Evolutionary conservation across 257 asterid genomes (phyloP).

Genomic region (Ophiorrhiza pumila): DNA sequence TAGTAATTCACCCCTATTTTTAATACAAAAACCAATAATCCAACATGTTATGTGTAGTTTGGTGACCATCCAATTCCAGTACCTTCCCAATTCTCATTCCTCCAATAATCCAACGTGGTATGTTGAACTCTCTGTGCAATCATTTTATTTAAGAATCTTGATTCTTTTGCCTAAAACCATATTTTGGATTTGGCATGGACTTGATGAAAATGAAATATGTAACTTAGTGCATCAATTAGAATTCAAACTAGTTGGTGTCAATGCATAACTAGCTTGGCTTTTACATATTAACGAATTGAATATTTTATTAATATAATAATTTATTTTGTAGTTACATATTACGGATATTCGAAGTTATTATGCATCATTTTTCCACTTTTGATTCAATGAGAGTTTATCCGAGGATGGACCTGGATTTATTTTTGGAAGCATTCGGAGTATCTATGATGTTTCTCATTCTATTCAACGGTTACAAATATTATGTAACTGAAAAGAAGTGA

Average conservation of each 20-base stretch:
- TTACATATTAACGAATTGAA: too few relatives aligned
- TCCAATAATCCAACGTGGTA: conserved; percentile 51
- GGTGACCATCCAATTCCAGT: conserved; percentile 48
- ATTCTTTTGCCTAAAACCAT: neutral
- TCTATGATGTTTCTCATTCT: conserved; percentile 87
- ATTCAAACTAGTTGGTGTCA: too few relatives aligned
- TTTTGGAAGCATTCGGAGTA: conserved; percentile 85
- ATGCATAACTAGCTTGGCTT: too few relatives aligned
- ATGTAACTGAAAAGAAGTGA: conserved; percentile 90
- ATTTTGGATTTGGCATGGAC: neutral
- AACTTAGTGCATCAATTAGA: neutral
- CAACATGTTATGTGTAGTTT: conserved; percentile 43
- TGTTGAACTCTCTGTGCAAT: conserved; percentile 30
- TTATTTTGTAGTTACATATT: conserved; percentile 69
- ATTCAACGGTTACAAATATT: conserved; percentile 94
- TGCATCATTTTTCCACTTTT: conserved; percentile 98
- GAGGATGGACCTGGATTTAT: conserved; percentile 92
- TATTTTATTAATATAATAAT: too few relatives aligned
- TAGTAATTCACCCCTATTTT: too few relatives aligned
- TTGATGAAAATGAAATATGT: neutral
- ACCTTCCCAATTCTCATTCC: conserved; percentile 16
- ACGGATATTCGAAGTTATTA: conserved; percentile 89
- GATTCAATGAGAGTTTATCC: conserved; percentile 97
- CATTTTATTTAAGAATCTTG: neutral
- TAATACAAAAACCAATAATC: too few relatives aligned